Base-by-base conservation (phyloP, 2,329 filamentous ascomycete species). In the Juglanconis juglandina region DNA sequence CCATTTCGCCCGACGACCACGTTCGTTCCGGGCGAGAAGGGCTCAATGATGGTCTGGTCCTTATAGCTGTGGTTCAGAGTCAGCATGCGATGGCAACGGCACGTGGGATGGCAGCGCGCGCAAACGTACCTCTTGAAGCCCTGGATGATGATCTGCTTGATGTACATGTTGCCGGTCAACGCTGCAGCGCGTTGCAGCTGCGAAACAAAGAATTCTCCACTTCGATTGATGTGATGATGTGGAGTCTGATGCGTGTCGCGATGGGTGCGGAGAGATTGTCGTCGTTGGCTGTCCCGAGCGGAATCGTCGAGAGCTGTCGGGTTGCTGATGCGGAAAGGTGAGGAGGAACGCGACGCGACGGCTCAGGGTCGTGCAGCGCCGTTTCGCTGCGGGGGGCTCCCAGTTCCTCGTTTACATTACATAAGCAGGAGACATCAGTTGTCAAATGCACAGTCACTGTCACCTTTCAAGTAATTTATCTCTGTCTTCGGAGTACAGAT, bases 91-190 rank as follows among this genome's bases (percentile, higher is more conserved):
- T 62, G 41, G 30, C 42, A 24, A 14, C 53, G 11, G 37, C 41
- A 59, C 5, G 39, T 11, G 32, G 17, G 35, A n/a, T 11, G 35
- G 35, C 8, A n/a, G 46, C n/a, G 30, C 48, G 56, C 52, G 46
- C 65, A 68, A 63, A 96, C 17, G 24, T 48, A 48, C 92, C 92
- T 97, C 80, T 99, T 99, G 80, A 99, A 99, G 87, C 95, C 95
- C 77, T 99, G 95, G 73, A 99, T 98, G 76, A 97, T 98, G 76
- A 98, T 97, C 81, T 99, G 95, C 77, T 99, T 99, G 84, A 99
- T 97, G 81, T 96, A 95, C 93, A 97, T 96, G 72, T 69, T 81
- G 75, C 70, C 66, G 62, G 58, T 58, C 58, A 56, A 56, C 56
- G 68, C 70, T 70, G 71, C 68, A 67, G 59, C 50, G 56, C 49